Percentiles rank a stretch among this genome's conserved stretches.
phyloP scores from a whole-genome alignment of 1,284 basidiomycete species.

The Apiotrichum brassicae region DNA sequence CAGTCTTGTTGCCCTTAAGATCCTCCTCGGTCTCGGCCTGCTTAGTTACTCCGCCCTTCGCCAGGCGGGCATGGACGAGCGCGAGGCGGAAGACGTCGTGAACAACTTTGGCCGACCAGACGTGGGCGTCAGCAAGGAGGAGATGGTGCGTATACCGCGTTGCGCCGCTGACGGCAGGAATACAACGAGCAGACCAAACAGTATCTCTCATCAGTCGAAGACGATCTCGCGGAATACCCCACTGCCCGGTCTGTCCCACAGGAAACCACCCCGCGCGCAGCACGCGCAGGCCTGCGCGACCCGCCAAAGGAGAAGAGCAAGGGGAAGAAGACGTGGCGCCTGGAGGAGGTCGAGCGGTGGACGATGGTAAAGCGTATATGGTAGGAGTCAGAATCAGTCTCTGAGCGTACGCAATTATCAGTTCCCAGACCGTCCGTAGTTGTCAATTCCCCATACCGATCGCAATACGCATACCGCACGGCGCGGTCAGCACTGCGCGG shows the following conservation, averaged over 20 bases:
- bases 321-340: slow-evolving; percentile 55
- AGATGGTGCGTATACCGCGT: slow-evolving; percentile 55
- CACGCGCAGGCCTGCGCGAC: slow-evolving; percentile 55
- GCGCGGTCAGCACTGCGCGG: neutral
- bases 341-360: slow-evolving; percentile 82
- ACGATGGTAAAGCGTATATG: slow-evolving; percentile 93
- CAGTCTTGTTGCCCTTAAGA: slow-evolving; percentile 68
- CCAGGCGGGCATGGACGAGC: slow-evolving; percentile 65
- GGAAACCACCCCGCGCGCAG: slow-evolving; percentile 1
- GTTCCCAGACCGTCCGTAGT: no score
- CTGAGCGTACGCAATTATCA: no score
- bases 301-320: slow-evolving; percentile 14
- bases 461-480: no score
- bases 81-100: slow-evolving; percentile 62
- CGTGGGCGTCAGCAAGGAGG: slow-evolving; percentile 78
- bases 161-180: slow-evolving; percentile 47
- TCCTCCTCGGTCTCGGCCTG: slow-evolving; percentile 79
- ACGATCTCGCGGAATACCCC: slow-evolving; percentile 58
- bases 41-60: slow-evolving; percentile 73
- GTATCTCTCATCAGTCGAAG: slow-evolving; percentile 60
- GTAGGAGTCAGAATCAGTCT: slow-evolving; percentile 45
- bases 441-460: neutral
- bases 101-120: slow-evolving; percentile 80
- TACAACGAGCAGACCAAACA: slow-evolving; percentile 74
- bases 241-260: slow-evolving; percentile 8